A percentile compares a stretch with the other conserved stretches of the same genome.
These are phyloP conservation scores for Astragalus glycyphyllos DNA, from an alignment of 306 rosid species.

Conservation along the genomic window DNA sequence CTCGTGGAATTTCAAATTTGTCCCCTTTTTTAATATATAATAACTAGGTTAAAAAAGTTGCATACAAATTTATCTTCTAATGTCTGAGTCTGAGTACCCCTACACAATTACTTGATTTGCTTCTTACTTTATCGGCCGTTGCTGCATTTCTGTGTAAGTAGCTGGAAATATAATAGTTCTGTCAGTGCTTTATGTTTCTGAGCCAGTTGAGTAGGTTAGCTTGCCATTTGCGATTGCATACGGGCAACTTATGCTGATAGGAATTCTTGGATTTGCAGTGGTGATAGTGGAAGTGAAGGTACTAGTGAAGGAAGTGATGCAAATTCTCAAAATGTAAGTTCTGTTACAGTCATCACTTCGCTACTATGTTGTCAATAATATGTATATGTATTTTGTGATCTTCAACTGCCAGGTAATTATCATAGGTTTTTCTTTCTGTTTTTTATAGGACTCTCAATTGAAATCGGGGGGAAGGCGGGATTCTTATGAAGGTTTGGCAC, in stretches of 20 bases:
- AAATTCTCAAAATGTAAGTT: slow-evolving; percentile 89
- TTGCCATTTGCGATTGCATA: slow-evolving; percentile 38
- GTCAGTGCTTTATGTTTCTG: slow-evolving; percentile 12
- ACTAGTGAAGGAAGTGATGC: slow-evolving; percentile 95
- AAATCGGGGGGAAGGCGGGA: slow-evolving; percentile 84
- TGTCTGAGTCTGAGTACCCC: slow-evolving; percentile 7
- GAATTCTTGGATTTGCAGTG: slow-evolving; percentile 67
- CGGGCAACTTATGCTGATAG: slow-evolving; percentile 49
- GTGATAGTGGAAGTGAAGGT: slow-evolving; percentile 94
- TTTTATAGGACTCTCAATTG: slow-evolving; percentile 76
- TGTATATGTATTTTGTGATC: slow-evolving; percentile 18
- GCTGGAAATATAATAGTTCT: slow-evolving; percentile 3
- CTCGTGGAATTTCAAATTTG: slow-evolving; percentile 15
- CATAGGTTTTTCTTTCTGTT: background rate
- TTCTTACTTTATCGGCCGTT: slow-evolving; percentile 2
- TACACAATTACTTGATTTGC: slow-evolving; percentile 15
- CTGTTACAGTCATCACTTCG: slow-evolving; percentile 28
- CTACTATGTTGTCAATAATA: slow-evolving; percentile 16
- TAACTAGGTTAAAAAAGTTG: slow-evolving; percentile 8
- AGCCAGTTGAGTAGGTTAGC: slow-evolving; percentile 26
- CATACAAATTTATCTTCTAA: slow-evolving; percentile 18
- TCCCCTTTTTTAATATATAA: background rate
- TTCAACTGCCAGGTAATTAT: slow-evolving; percentile 19
- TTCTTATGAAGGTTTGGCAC: slow-evolving; percentile 82
- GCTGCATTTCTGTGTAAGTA: slow-evolving; percentile 12